These are phyloP conservation scores for Scutellaria galericulata DNA, from an alignment of 257 asterid species.

Conservation along the genomic window DNA sequence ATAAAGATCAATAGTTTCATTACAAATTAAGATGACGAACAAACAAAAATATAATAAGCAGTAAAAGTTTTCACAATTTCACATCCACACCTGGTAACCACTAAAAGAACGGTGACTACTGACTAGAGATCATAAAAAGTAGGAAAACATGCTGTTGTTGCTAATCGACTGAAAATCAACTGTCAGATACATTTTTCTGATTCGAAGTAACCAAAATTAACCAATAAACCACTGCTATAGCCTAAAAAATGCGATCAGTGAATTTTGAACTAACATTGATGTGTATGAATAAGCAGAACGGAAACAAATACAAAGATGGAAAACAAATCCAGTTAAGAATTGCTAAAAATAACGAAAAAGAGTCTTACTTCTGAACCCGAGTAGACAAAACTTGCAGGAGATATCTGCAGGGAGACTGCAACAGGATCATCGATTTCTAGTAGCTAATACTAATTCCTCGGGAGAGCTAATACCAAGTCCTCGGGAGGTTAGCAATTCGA, in stretches of 20 bases:
- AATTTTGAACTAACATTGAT: constrained; percentile 3
- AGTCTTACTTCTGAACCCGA: constrained; percentile 70
- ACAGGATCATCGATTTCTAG: constrained; percentile 69
- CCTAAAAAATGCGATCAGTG: neutral
- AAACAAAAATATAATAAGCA: constrained; percentile 11
- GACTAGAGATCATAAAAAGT: neutral
- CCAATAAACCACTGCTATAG: constrained; percentile 4
- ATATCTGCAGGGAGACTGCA: constrained; percentile 86
- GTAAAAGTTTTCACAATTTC: neutral
- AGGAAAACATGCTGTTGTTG: neutral
- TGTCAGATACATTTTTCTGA: constrained; percentile 7
- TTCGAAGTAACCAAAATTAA: neutral
- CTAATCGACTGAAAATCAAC: constrained; percentile 19
- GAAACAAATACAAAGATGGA: neutral
- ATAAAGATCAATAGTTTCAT: neutral
- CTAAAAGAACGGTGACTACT: constrained; percentile 19
- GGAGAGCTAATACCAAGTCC: constrained; percentile 35
- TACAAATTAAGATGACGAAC: neutral
- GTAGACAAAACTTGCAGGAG: constrained; percentile 90
- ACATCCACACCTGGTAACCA: neutral
- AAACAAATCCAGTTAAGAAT: neutral
- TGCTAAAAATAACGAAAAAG: neutral
- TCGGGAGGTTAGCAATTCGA: constrained; percentile 20
- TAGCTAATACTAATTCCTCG: constrained; percentile 35
- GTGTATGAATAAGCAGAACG: neutral